A percentile compares a stretch with the other conserved stretches of the same genome.
Conservation (phyloP, 1,139 yeast species). For the Pneumocystis murina region DNA sequence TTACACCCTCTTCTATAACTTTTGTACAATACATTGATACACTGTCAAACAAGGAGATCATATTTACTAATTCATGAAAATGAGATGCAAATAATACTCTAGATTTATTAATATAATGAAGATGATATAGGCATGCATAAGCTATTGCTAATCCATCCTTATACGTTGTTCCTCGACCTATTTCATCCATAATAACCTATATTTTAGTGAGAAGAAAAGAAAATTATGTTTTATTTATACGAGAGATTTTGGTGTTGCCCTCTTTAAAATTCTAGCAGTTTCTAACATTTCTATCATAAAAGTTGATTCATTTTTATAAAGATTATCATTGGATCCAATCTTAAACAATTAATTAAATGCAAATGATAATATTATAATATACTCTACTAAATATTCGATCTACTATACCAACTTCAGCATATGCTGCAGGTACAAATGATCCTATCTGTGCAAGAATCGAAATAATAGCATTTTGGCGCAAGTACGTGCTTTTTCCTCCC, state of each 20-base stretch:
- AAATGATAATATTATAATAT: background rate
- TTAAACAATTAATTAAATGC: background rate
- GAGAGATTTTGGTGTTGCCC: constrained; percentile 62
- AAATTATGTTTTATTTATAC: constrained; percentile 20
- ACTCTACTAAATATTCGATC: constrained; percentile 71
- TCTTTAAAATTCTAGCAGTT: constrained; percentile 59
- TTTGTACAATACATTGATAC: constrained; percentile 41
- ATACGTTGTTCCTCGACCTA: constrained; percentile 93
- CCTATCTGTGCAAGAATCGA: constrained; percentile 33
- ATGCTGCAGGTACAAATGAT: constrained; percentile 37
- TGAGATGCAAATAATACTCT: constrained; percentile 87
- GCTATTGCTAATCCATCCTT: constrained; percentile 85
- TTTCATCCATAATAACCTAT: constrained; percentile 64
- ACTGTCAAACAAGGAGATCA: constrained; percentile 19
- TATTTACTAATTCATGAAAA: constrained; percentile 34
- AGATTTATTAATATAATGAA: constrained; percentile 44
- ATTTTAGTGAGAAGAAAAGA: background rate
- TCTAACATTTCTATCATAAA: constrained; percentile 99
- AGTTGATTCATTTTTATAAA: constrained; percentile 74
- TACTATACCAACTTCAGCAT: constrained; percentile 61
- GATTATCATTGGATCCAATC: constrained; percentile 82
- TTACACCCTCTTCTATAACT: constrained; percentile 22
- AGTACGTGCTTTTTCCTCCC: constrained; percentile 92
- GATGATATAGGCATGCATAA: constrained; percentile 53
- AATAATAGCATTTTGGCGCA: constrained; percentile 76